Evolutionary conservation across 164 flowering plant genomes (phyloP).

Genomic region (Umbellularia californica): DNA sequence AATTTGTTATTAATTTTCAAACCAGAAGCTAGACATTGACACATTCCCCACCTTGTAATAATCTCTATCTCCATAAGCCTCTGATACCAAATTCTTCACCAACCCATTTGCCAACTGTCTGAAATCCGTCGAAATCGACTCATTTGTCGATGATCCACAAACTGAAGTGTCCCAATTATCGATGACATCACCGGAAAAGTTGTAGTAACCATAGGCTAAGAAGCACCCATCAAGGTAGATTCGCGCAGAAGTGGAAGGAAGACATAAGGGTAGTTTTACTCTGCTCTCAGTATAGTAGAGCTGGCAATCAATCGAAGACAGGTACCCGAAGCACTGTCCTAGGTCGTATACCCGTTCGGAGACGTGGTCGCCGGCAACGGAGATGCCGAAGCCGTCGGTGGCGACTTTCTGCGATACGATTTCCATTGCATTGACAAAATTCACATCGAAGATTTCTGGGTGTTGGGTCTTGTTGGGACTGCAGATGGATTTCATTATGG

Average conservation of each 20-base stretch:
- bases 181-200: constrained; percentile 1
- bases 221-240: constrained; percentile 16
- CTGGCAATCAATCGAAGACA: constrained; percentile 5
- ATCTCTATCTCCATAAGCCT: not conserved
- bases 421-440: constrained; percentile 18
- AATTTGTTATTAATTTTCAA: too few species aligned
- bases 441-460: constrained; percentile 8
- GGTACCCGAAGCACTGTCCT: constrained; percentile 10
- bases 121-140: not conserved
- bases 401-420: constrained; percentile 1
- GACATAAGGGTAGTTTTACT: constrained; percentile 13
- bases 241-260: constrained; percentile 3
- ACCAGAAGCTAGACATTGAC: not conserved
- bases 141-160: constrained; percentile 10
- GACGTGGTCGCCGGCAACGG: not conserved
- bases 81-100: constrained; percentile 9
- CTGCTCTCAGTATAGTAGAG: constrained; percentile 7
- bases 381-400: constrained; percentile 6
- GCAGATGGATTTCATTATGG: not conserved
- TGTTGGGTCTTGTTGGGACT: not conserved
- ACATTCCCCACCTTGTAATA: constrained; percentile 1
- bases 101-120: constrained; percentile 1
- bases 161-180: not conserved
- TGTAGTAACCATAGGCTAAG: constrained; percentile 6
- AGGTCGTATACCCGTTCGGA: constrained; percentile 10